A percentile compares a stretch with the other conserved stretches of the same genome.
These are phyloP conservation scores for Alternaria gaisen DNA, from an alignment of 2,329 filamentous ascomycete genomes.

Conservation along the genomic window DNA sequence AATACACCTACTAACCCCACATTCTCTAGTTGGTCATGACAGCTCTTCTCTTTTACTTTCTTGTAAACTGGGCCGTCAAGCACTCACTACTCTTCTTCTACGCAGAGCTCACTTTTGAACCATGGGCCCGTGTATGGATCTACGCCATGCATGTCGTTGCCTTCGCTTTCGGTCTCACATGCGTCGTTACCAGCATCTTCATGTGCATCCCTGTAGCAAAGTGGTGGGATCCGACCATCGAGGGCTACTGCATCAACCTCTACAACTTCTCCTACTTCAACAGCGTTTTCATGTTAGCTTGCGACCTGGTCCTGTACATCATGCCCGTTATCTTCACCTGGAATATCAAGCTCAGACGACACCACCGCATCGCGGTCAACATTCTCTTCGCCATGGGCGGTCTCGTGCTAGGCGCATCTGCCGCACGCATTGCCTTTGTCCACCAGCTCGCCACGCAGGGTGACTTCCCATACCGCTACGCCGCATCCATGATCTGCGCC, in stretches of 20 bases:
- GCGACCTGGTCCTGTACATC: constrained; percentile 50
- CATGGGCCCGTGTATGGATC: constrained; percentile 36
- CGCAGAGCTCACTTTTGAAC: constrained; percentile 45
- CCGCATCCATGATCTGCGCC: constrained; percentile 44
- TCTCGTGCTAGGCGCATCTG: constrained; percentile 42
- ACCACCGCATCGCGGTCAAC: constrained; percentile 48
- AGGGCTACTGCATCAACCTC: constrained; percentile 48
- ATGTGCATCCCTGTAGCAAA: constrained; percentile 50
- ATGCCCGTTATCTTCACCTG: constrained; percentile 52
- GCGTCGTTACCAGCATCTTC: constrained; percentile 47
- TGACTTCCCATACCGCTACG: constrained; percentile 41
- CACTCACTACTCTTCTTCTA: constrained; percentile 54
- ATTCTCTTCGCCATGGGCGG: constrained; percentile 45
- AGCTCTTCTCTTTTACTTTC: constrained; percentile 49
- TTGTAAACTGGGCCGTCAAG: constrained; percentile 53
- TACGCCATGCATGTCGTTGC: constrained; percentile 47
- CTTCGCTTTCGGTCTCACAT: constrained; percentile 45
- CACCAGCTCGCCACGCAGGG: constrained; percentile 31
- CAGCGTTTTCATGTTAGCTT: constrained; percentile 50
- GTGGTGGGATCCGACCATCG: constrained; percentile 36
- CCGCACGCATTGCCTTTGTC: constrained; percentile 37
- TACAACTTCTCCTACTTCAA: constrained; percentile 50
- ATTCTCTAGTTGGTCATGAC: constrained; percentile 28
- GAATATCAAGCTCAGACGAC: constrained; percentile 43
- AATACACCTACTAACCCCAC: neutral